A percentile compares a stretch with the other conserved stretches of the same genome.
phyloP scores from a whole-genome alignment of 768 basidiomycete species.

The Plicaturopsis crispa region DNA sequence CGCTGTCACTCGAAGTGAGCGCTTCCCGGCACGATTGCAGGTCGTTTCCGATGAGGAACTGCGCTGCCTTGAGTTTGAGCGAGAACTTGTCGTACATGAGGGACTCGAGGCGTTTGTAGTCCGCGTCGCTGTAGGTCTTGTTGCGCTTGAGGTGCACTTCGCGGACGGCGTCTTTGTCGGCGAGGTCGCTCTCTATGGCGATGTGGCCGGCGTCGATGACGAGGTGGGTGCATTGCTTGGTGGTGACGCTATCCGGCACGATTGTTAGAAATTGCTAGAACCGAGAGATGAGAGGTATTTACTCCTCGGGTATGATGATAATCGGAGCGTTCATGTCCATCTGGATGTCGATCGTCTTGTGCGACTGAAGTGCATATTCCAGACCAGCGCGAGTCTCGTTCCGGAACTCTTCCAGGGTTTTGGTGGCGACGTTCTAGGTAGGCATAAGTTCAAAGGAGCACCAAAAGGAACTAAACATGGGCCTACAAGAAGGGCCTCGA shows the following conservation, averaged over 20 bases:
- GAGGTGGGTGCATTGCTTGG: slow-evolving; percentile 72
- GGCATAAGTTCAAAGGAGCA: slow-evolving; percentile 4
- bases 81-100: slow-evolving; percentile 93
- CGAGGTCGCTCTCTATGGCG: slow-evolving; percentile 84
- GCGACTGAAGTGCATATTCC: slow-evolving; percentile 86
- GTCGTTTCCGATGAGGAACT: slow-evolving; percentile 89
- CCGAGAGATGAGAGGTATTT: slow-evolving; percentile 1
- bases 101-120: slow-evolving; percentile 78
- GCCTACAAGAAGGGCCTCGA: slow-evolving; percentile 82
- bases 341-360: slow-evolving; percentile 95
- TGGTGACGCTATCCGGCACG: slow-evolving; percentile 63
- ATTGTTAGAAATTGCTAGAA: slow-evolving; percentile 4
- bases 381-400: slow-evolving; percentile 93
- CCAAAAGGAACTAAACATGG: slow-evolving; percentile 2
- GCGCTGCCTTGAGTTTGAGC: slow-evolving; percentile 79
- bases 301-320: slow-evolving; percentile 96
- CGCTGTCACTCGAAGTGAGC: slow-evolving; percentile 45
- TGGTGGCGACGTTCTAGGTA: slow-evolving; percentile 76
- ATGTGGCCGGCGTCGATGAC: slow-evolving; percentile 97
- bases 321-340: slow-evolving; percentile 96
- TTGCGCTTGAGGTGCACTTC: slow-evolving; percentile 78
- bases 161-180: slow-evolving; percentile 71
- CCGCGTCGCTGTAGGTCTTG: slow-evolving; percentile 79
- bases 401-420: slow-evolving; percentile 87
- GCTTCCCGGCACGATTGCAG: slow-evolving; percentile 78